Conservation (phyloP, 129 eudicot species). For the Saposhnikovia divaricata region DNA sequence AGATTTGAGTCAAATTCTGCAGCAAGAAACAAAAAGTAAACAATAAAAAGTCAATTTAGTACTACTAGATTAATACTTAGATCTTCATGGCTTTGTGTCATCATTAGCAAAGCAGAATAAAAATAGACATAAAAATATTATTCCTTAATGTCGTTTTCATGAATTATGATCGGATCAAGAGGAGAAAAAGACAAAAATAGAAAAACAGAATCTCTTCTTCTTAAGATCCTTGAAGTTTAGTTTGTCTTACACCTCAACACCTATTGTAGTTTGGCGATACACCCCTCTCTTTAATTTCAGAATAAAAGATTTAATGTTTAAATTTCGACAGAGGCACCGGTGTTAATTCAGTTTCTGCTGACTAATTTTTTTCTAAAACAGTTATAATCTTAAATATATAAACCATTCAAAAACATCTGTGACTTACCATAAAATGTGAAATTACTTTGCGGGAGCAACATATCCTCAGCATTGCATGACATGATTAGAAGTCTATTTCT, state of each 20-base stretch:
- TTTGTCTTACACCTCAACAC: background rate
- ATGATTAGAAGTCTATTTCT: conserved; percentile 70
- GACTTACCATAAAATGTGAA: conserved; percentile 75
- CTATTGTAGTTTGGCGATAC: background rate
- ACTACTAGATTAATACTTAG: background rate
- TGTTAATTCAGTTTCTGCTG: background rate
- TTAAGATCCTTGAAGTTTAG: background rate
- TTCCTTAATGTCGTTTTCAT: conserved; percentile 5
- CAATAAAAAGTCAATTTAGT: background rate
- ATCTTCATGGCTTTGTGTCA: background rate
- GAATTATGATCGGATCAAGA: conserved; percentile 4
- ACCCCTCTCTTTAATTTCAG: background rate
- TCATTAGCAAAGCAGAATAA: background rate
- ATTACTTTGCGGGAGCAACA: conserved; percentile 82
- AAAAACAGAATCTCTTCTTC: background rate
- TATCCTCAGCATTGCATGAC: conserved; percentile 98
- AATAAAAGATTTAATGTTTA: no score
- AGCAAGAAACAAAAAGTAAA: conserved; percentile 1
- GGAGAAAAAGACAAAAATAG: background rate
- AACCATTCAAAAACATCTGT: background rate
- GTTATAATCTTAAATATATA: no score
- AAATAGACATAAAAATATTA: background rate
- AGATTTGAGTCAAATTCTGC: conserved; percentile 76
- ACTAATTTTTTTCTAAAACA: background rate
- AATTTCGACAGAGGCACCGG: no score